Evolutionary conservation across 2,329 filamentous ascomycete genomes (phyloP), one percentile per base, ranked within the genome.

Genomic region (Rachicladosporium sp.): DNA sequence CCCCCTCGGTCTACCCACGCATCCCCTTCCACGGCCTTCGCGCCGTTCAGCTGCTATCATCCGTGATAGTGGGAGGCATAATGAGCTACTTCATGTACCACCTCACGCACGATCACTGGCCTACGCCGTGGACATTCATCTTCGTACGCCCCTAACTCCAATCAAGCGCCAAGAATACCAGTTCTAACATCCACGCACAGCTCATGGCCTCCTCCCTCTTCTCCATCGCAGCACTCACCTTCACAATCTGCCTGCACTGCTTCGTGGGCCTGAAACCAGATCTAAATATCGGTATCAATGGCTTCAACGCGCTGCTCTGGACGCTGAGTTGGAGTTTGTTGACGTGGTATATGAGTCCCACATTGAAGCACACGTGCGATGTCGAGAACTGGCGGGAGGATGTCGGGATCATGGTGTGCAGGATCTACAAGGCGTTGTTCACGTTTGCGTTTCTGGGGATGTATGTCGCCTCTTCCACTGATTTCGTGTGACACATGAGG

Each of bases 351-450:
- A 66, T 70, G 50, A 64, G 64, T 31, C 59, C 63, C 36, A 76
- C 74, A 0, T 58, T 78, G 39, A 53, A 60, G 6, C 67, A 72
- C 42, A 60, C 64, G 42, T 77, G 73, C 59, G 65, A 61, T 33
- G 49, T 56, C 2, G 50, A 57, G 12, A 66, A 67, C 52, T 78
- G 74, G 74, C 65, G 65, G n/a, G 67, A 66, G 29, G 62, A 66
- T 1, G 63, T 65, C 3, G 74, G 73, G 2, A 66, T 76, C 40
- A 65, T 66, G 54, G 64, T 78, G 35, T 78, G 74, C 51, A 58
- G 69, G 38, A 60, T 66, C 41, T 78, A 76, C 64, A 78, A 78
- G 55, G 66, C 70, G 8, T 58, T 77, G n/a, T 77, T 74, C 56
- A 59, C 67, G 27, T 78, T 78, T 52, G 63, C 66, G 4, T 49